Percentiles rank a stretch among this genome's conserved stretches.
Conservation (phyloP, 176 grass and related monocot genomes). For the Tillandsia fasciculata region DNA sequence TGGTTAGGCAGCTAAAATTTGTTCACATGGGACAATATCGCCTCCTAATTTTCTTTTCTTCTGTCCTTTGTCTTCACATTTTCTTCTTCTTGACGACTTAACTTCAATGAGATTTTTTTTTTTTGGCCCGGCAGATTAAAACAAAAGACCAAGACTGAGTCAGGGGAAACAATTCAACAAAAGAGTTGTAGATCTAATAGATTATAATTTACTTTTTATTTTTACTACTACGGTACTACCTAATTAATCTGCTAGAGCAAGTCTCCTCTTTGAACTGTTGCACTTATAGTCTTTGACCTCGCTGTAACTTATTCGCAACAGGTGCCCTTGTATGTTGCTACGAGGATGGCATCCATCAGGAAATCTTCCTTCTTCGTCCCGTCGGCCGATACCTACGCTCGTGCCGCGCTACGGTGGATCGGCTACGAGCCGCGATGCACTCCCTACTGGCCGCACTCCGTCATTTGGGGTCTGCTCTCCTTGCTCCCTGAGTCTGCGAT, state of each 20-base stretch:
- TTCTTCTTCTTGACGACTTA: no score
- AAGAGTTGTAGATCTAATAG: no score
- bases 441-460: slow-evolving; percentile 82
- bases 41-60: no score
- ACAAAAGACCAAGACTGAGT: no score
- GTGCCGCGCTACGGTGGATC: slow-evolving; percentile 51
- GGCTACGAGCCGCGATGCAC: slow-evolving; percentile 74
- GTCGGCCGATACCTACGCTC: slow-evolving; percentile 68
- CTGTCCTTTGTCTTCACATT: no score
- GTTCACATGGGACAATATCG: no score
- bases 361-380: slow-evolving; percentile 70
- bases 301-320: slow-evolving; percentile 13
- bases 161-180: no score
- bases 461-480: slow-evolving; percentile 63
- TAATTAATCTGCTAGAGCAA: background rate
- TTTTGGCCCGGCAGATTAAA: no score
- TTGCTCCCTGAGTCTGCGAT: slow-evolving; percentile 41
- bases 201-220: no score
- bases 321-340: slow-evolving; percentile 84
- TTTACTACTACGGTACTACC: background rate
- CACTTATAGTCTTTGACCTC: slow-evolving; percentile 1
- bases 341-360: slow-evolving; percentile 82
- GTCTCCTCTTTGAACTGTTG: background rate
- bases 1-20: no score
- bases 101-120: no score